Percentiles rank a stretch among this genome's conserved stretches.
Evolutionary conservation across 176 grass and related monocot species (phyloP).

Genomic region (Coix lacrymajobi): DNA sequence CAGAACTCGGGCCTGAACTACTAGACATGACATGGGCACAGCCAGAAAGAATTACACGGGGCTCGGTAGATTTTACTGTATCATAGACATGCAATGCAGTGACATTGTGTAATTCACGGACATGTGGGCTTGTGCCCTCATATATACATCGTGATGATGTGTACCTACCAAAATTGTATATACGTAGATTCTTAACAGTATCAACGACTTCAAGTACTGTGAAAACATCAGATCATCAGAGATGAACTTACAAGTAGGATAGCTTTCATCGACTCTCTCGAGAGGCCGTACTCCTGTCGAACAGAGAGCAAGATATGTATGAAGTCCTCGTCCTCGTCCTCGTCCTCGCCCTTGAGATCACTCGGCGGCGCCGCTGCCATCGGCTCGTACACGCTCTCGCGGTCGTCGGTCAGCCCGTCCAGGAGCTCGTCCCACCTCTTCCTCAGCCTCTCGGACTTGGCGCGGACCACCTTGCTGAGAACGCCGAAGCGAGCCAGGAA

Average conservation of each 20-base stretch:
- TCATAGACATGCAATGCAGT: too few relatives aligned
- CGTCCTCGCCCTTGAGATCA: neutral
- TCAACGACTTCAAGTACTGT: neutral
- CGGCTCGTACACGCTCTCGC: neutral
- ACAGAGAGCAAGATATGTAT: constrained; percentile 27
- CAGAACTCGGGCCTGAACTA: too few relatives aligned
- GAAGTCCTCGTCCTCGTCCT: constrained; percentile 16
- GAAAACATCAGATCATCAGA: neutral
- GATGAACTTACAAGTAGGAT: constrained; percentile 17
- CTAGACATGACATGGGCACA: too few relatives aligned
- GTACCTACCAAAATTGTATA: too few relatives aligned
- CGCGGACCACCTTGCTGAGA: neutral
- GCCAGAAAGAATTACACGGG: too few relatives aligned
- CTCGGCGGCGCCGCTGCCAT: neutral
- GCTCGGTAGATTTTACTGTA: too few relatives aligned
- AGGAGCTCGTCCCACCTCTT: constrained; percentile 39
- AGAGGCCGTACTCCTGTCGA: constrained; percentile 8
- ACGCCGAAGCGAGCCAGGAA: constrained; percentile 8
- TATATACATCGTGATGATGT: too few relatives aligned
- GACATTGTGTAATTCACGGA: too few relatives aligned
- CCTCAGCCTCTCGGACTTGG: neutral
- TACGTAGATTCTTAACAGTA: too few relatives aligned
- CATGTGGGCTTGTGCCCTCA: too few relatives aligned
- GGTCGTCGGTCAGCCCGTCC: constrained; percentile 22
- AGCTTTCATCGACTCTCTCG: constrained; percentile 14